phyloP scores from a whole-genome alignment of 331 rosid genomes.

The Prunus yedoensis region DNA sequence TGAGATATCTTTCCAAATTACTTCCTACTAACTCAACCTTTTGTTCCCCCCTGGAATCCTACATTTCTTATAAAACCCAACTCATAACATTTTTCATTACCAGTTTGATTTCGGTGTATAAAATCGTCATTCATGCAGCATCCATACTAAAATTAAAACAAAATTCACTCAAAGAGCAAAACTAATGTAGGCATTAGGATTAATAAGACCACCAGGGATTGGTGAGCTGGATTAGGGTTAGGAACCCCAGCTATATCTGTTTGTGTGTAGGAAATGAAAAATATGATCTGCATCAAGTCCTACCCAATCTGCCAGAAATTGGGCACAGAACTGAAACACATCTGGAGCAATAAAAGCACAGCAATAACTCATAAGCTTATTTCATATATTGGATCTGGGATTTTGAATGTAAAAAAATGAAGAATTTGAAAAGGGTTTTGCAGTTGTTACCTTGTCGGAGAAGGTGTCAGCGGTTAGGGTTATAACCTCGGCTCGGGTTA shows the following conservation, averaged over 20 bases:
- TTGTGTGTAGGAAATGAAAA: neutral
- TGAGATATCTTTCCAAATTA: neutral
- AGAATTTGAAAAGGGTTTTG: conserved; percentile 7
- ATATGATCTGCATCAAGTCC: neutral
- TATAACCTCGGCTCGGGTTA: conserved; percentile 57
- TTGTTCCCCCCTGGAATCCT: neutral
- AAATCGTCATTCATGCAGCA: neutral
- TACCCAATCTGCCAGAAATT: neutral
- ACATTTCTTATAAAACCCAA: neutral
- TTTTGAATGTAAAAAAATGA: neutral
- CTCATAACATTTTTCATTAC: neutral
- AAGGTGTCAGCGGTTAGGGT: conserved; percentile 77
- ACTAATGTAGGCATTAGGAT: neutral
- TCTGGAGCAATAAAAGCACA: neutral
- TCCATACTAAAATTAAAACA: neutral
- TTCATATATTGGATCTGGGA: neutral
- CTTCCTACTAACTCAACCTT: neutral
- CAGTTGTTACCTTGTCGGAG: conserved; percentile 68
- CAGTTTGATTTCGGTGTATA: neutral
- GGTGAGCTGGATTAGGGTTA: neutral
- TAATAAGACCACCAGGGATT: neutral
- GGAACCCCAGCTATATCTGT: neutral
- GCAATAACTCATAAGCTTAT: neutral
- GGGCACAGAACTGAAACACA: neutral
- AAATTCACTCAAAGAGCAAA: too few relatives aligned